phyloP scores from a whole-genome alignment of 495 filamentous ascomycete species.

The Hyphodiscus hymeniophilus region DNA sequence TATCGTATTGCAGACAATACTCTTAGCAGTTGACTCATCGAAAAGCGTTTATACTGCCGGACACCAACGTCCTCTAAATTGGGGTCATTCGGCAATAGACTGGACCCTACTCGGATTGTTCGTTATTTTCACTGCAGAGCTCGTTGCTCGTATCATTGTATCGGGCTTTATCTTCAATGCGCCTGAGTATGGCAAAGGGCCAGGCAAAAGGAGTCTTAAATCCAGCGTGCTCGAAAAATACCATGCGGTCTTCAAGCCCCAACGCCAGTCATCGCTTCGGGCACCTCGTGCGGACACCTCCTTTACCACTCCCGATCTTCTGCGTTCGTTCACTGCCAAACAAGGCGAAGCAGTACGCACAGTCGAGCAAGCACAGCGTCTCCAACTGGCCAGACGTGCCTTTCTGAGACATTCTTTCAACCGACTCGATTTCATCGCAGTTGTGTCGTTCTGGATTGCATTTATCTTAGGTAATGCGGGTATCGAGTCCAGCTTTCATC shows the following conservation, averaged over 20 bases:
- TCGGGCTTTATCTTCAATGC: constrained; percentile 89
- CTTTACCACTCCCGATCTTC: constrained; percentile 54
- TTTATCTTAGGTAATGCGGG: constrained; percentile 63
- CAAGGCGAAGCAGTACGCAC: constrained; percentile 46
- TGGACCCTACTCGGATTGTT: constrained; percentile 78
- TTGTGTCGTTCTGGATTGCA: constrained; percentile 93
- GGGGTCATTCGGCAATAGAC: constrained; percentile 66
- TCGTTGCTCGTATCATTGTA: constrained; percentile 73
- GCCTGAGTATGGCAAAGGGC: constrained; percentile 71
- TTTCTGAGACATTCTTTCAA: constrained; percentile 95
- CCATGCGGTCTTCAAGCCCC: constrained; percentile 64
- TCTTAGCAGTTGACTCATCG: constrained; percentile 76
- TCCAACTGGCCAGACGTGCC: constrained; percentile 79
- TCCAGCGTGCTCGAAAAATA: constrained; percentile 69
- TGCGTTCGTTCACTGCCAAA: constrained; percentile 68
- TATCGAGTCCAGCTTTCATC: constrained; percentile 55
- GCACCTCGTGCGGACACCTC: constrained; percentile 18
- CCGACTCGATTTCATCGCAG: constrained; percentile 87
- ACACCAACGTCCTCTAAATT: constrained; percentile 39
- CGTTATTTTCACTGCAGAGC: constrained; percentile 82
- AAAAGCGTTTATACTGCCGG: constrained; percentile 46
- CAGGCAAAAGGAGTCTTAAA: constrained; percentile 60
- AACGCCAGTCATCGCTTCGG: constrained; percentile 12
- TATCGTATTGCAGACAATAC: constrained; percentile 80
- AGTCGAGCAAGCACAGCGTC: constrained; percentile 67